phyloP scores from a whole-genome alignment of 371 early-diverging fungal genomes.

The Actinomortierella wolfii region DNA sequence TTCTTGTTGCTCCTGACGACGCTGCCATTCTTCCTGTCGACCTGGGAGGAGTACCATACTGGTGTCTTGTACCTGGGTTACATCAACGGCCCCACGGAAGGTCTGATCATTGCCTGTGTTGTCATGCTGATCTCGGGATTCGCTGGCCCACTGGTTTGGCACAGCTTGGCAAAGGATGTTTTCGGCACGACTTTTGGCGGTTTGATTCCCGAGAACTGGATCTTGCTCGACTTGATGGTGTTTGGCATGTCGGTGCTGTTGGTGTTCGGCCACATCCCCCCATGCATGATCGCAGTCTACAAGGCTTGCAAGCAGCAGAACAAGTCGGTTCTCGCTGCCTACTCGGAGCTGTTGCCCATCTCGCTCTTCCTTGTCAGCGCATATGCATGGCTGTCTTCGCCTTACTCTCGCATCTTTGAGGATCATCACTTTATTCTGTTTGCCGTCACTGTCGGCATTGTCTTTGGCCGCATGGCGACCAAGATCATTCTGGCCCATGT shows the following conservation, averaged over 20 bases:
- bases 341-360: conserved; percentile 70
- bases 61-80: conserved; percentile 90
- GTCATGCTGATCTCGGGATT: conserved; percentile 76
- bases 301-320: conserved; percentile 70
- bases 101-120: conserved; percentile 78
- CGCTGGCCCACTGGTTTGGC: conserved; percentile 46
- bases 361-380: conserved; percentile 58
- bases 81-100: conserved; percentile 96
- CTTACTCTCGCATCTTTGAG: conserved; percentile 66
- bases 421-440: conserved; percentile 75
- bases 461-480: conserved; percentile 89
- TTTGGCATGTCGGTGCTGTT: conserved; percentile 62
- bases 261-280: conserved; percentile 70
- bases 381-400: conserved; percentile 72
- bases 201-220: conserved; percentile 50
- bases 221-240: conserved; percentile 58
- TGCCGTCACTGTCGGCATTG: conserved; percentile 73
- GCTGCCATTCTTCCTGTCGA: conserved; percentile 88
- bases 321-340: conserved; percentile 63
- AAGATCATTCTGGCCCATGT: conserved; percentile 90
- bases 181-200: conserved; percentile 41
- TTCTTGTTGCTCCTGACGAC: conserved; percentile 70
- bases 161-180: conserved; percentile 23
- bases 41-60: conserved; percentile 97
- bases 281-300: conserved; percentile 68